Base-by-base conservation (phyloP, 2,329 filamentous ascomycete species). In the Talaromyces sp. region DNA sequence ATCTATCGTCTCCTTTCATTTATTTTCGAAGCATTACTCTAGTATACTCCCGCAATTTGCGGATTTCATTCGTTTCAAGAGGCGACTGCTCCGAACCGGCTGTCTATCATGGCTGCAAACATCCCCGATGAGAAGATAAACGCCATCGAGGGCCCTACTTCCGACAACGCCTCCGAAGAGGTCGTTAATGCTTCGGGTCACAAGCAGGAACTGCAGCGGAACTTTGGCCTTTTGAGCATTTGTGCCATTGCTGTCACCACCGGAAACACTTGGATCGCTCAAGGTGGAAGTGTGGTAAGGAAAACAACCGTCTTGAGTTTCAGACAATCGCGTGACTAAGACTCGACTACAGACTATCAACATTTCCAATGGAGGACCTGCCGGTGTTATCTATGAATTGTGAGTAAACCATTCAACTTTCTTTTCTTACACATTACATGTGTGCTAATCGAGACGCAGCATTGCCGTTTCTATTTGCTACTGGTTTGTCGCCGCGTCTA, bases 121-220 rank as follows among this genome's bases (percentile, higher is more conserved):
- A 61, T 64, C 10, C 19, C 55, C 19, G 57, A 66, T 25, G 69
- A 73, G 51, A 72, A 73, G 61, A 58, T 58, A 33, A 58, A 60
- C 32, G 63, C 65, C 30, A 52, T 68, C 42, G 70, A 73, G 55
- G 52, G 65, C 15, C 57, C 65, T 13, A 62, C 67, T 3, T 70
- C 73, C 51, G 71, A 72, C 39, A 64, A 68, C 30, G 55, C 59
- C n/a, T 63, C 68, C 11, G 66, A 80, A 11, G 72, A 79, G 33
- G 69, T 80, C n/a, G 71, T 88, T 69, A 89, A 89, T 68, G 85
- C 84, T 0, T 86, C 86, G 1, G 86, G 86, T 6, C 85, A 88
- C 71, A 78, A 77, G 63, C 85, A 88, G 71, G 85, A 88, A 70
- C 74, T 89, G 42, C 81, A 83, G 61, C 80, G 86, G 17, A 86